Evolutionary conservation across 2,329 filamentous ascomycete species (phyloP).

Genomic region (Stromatinia cepivora): DNA sequence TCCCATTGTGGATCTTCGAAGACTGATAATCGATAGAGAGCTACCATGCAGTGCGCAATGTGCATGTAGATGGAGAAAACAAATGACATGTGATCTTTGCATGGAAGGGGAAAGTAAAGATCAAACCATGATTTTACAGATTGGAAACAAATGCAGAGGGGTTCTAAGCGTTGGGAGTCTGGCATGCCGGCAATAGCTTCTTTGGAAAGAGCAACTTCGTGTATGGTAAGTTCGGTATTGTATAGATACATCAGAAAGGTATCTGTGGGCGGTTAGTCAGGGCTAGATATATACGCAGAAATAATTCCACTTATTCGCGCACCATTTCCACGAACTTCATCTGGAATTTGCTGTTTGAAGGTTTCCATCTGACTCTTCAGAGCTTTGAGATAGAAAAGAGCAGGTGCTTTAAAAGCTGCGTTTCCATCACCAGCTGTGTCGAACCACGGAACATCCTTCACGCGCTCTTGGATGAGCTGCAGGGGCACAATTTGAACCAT

Average conservation of each 20-base stretch:
- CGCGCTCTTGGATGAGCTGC: conserved; percentile 35
- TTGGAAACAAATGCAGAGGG: conserved; percentile 17
- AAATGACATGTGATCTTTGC: conserved; percentile 4
- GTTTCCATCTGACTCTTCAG: conserved; percentile 62
- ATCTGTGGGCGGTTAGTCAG: background rate
- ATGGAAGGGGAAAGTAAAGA: conserved; percentile 12
- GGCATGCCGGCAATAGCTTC: background rate
- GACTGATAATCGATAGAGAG: conserved; percentile 11
- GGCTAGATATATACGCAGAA: background rate
- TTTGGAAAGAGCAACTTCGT: conserved; percentile 13
- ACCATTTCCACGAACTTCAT: conserved; percentile 48
- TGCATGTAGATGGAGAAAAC: conserved; percentile 10
- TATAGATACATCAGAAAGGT: conserved; percentile 16
- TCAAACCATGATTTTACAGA: conserved; percentile 25
- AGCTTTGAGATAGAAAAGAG: conserved; percentile 38
- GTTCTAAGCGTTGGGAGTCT: conserved; percentile 8
- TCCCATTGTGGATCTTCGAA: conserved; percentile 22
- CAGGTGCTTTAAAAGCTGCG: conserved; percentile 32
- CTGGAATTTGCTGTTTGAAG: conserved; percentile 65
- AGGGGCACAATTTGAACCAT: conserved; percentile 47
- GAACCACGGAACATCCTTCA: conserved; percentile 8
- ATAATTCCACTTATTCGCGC: background rate
- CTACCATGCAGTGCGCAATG: conserved; percentile 15
- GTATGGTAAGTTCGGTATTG: conserved; percentile 22
- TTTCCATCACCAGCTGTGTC: background rate